Conservation (phyloP, 139 green algal genomes). For the Chlamydomonas schloesseri region DNA sequence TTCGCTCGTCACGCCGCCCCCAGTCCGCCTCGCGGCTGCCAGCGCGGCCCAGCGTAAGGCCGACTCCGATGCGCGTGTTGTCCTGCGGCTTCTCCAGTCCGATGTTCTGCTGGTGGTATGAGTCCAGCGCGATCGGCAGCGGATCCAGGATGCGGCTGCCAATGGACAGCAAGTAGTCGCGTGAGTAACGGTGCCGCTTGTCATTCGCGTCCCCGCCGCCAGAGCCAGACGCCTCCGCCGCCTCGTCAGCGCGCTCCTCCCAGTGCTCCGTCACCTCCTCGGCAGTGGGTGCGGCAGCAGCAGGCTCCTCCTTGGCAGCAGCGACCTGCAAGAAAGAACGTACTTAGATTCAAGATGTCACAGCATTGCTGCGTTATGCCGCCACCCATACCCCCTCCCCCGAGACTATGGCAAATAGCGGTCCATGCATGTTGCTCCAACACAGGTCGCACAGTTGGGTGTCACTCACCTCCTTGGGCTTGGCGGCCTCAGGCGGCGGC, state of each 20-base stretch:
- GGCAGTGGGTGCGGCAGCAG: neutral
- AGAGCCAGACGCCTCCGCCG: neutral
- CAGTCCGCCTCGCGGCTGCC: conserved; percentile 21
- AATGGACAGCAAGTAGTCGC: conserved; percentile 25
- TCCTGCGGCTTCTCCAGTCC: conserved; percentile 27
- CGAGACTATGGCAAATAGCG: too few relatives aligned
- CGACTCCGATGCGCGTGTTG: conserved; percentile 13
- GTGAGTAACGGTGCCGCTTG: neutral
- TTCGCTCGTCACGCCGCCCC: conserved; percentile 4
- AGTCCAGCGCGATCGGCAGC: conserved; percentile 1
- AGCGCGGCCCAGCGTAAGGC: neutral
- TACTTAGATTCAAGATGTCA: too few relatives aligned
- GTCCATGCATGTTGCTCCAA: too few relatives aligned
- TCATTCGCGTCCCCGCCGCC: neutral
- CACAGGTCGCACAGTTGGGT: too few relatives aligned
- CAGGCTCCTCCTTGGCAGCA: neutral
- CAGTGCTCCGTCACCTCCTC: conserved; percentile 44
- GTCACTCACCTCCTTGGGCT: conserved; percentile 18
- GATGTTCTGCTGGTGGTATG: conserved; percentile 26
- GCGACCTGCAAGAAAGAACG: too few relatives aligned
- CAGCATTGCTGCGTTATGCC: too few relatives aligned
- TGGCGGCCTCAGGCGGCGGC: neutral
- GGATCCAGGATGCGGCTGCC: neutral
- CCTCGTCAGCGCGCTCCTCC: conserved; percentile 39
- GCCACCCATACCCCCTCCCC: too few relatives aligned